Evolutionary conservation across 1,284 basidiomycete genomes (phyloP).

Genomic region (Blastosporella zonata): DNA sequence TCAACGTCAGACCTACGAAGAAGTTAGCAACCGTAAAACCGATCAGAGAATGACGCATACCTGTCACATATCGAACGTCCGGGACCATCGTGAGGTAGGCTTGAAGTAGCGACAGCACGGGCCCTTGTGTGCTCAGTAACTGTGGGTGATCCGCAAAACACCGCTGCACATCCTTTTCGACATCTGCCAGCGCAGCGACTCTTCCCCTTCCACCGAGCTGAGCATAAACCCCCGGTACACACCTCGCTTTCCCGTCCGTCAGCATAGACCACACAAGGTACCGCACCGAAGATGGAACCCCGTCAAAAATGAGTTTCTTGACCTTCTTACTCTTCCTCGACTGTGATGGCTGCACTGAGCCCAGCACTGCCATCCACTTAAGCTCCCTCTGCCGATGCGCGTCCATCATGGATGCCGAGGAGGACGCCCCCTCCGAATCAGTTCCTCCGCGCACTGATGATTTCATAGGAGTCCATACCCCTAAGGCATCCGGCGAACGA

Average conservation of each 20-base stretch:
- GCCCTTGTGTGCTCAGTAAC: conserved; percentile 49
- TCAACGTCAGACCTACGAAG: conserved; percentile 61
- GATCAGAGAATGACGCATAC: conserved; percentile 24
- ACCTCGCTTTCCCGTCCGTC: conserved; percentile 69
- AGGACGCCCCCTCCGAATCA: conserved; percentile 21
- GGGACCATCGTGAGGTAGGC: conserved; percentile 81
- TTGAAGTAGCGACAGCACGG: conserved; percentile 59
- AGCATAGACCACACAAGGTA: conserved; percentile 86
- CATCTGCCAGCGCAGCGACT: conserved; percentile 49
- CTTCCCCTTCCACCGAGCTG: conserved; percentile 60
- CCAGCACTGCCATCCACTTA: conserved; percentile 73
- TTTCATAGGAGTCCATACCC: conserved; percentile 7
- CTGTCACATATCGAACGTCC: conserved; percentile 67
- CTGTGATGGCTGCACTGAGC: conserved; percentile 58
- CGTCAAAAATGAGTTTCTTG: conserved; percentile 74
- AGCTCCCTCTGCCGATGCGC: conserved; percentile 73
- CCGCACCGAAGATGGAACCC: conserved; percentile 79
- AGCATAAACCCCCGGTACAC: conserved; percentile 68
- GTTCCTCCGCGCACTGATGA: conserved; percentile 3
- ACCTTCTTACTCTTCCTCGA: conserved; percentile 84
- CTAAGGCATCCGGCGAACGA: conserved; percentile 24
- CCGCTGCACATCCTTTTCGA: conserved; percentile 58
- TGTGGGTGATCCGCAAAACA: conserved; percentile 54
- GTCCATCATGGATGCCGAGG: conserved; percentile 42
- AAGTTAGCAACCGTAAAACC: background rate